Percentiles rank a stretch among this genome's conserved stretches.
Evolutionary conservation across 805 yeast genomes (phyloP).

Genomic region (Lipomyces orientalis): DNA sequence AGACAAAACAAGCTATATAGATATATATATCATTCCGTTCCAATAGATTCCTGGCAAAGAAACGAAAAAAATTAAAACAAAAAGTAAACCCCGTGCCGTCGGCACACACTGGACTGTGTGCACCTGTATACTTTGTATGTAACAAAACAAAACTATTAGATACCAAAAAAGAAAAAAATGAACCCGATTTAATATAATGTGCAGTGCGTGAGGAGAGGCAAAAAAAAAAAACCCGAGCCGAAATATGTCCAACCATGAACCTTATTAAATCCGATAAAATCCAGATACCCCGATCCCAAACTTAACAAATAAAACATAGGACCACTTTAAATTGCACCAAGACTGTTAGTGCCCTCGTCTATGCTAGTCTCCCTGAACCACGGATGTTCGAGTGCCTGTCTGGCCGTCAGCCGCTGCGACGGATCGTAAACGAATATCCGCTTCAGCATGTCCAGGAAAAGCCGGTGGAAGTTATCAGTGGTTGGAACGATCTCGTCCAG

Average conservation of each 20-base stretch:
- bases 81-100: background rate
- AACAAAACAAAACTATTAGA: background rate
- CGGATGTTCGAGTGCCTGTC: constrained; percentile 77
- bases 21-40: background rate
- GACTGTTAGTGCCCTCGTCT: constrained; percentile 25
- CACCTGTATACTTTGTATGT: background rate
- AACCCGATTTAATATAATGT: background rate
- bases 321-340: background rate
- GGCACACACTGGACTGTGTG: background rate
- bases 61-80: background rate
- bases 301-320: background rate
- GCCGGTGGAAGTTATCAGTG: constrained; percentile 22
- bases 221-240: background rate
- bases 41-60: background rate
- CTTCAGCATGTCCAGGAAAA: constrained; percentile 69
- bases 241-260: background rate
- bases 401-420: constrained; percentile 70
- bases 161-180: background rate
- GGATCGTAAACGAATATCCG: constrained; percentile 76
- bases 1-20: background rate
- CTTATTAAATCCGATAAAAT: background rate
- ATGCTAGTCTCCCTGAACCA: constrained; percentile 59
- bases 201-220: background rate
- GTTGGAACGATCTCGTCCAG: constrained; percentile 42
- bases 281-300: background rate